phyloP scores from a whole-genome alignment of 768 basidiomycete species.

The Tephrocybe sp. region DNA sequence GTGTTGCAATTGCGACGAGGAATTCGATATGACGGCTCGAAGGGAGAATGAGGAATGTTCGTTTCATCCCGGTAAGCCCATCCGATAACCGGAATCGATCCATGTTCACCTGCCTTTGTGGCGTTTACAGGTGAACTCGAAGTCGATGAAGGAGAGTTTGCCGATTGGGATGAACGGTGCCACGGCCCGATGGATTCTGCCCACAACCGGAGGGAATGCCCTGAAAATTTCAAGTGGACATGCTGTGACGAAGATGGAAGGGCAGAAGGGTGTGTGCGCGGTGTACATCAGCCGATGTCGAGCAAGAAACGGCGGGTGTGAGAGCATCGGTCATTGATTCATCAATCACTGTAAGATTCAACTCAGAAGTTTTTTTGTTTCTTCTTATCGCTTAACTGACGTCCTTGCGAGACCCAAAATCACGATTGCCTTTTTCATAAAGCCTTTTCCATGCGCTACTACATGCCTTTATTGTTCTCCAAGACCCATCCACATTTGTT shows the following conservation, averaged over 20 bases:
- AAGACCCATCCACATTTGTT: slow-evolving; percentile 6
- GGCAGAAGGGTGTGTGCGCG: slow-evolving; percentile 38
- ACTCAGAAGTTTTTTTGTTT: slow-evolving; percentile 1
- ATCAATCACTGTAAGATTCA: slow-evolving; percentile 3
- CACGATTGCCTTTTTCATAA: slow-evolving; percentile 1
- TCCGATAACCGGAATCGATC: not conserved
- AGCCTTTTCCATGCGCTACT: slow-evolving; percentile 1
- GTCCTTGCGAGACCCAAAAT: slow-evolving; percentile 1
- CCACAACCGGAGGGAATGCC: slow-evolving; percentile 37
- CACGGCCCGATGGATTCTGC: slow-evolving; percentile 48
- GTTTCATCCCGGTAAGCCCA: slow-evolving; percentile 51
- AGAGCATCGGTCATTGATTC: slow-evolving; percentile 1
- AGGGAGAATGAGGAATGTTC: slow-evolving; percentile 42
- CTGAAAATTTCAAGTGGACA: slow-evolving; percentile 50
- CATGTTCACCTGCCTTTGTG: not conserved
- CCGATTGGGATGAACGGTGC: slow-evolving; percentile 47
- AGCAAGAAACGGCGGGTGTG: slow-evolving; percentile 35
- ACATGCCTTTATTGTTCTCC: slow-evolving; percentile 19
- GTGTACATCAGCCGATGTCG: slow-evolving; percentile 32
- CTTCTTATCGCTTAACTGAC: slow-evolving; percentile 2
- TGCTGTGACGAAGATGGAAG: slow-evolving; percentile 45
- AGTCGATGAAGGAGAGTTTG: slow-evolving; percentile 38
- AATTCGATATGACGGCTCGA: slow-evolving; percentile 40
- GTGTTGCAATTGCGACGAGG: slow-evolving; percentile 47
- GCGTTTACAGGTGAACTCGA: slow-evolving; percentile 39